Conservation (phyloP, 1,284 basidiomycete species). For the Ustilago sp. region DNA sequence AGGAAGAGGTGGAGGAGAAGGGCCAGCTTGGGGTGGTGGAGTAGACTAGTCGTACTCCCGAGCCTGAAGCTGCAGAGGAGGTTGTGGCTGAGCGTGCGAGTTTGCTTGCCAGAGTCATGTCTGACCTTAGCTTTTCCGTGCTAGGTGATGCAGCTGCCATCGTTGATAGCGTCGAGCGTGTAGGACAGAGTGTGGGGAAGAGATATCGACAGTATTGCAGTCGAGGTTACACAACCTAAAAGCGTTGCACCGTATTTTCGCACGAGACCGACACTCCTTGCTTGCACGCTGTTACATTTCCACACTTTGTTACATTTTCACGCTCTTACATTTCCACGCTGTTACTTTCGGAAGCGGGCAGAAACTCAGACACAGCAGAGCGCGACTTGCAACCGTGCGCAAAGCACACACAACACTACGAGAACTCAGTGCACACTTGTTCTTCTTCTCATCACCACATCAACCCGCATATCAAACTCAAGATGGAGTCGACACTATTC, state of each 20-base stretch:
- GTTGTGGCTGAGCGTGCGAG: constrained; percentile 24
- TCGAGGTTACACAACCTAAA: constrained; percentile 12
- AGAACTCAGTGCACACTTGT: neutral
- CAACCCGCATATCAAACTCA: constrained; percentile 2
- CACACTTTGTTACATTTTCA: neutral
- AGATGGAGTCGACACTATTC: constrained; percentile 55
- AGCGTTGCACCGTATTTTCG: constrained; percentile 6
- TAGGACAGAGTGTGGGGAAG: neutral
- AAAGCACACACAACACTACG: constrained; percentile 8
- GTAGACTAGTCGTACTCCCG: constrained; percentile 49
- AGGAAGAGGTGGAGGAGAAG: constrained; percentile 12
- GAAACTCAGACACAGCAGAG: neutral
- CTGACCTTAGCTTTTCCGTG: constrained; percentile 9
- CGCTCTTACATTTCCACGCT: no score
- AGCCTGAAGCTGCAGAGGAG: constrained; percentile 8
- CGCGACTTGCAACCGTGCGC: constrained; percentile 12
- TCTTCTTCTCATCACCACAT: constrained; percentile 4
- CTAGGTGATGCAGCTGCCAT: constrained; percentile 9
- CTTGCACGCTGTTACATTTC: constrained; percentile 7
- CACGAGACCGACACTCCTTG: constrained; percentile 21
- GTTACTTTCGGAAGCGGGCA: no score
- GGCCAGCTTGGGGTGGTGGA: constrained; percentile 39
- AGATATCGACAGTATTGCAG: neutral
- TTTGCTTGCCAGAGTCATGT: constrained; percentile 25
- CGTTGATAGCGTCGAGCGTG: neutral